Base-by-base conservation (phyloP, 108 stramenopile species). In the Cyclostephanos tholiformis region DNA sequence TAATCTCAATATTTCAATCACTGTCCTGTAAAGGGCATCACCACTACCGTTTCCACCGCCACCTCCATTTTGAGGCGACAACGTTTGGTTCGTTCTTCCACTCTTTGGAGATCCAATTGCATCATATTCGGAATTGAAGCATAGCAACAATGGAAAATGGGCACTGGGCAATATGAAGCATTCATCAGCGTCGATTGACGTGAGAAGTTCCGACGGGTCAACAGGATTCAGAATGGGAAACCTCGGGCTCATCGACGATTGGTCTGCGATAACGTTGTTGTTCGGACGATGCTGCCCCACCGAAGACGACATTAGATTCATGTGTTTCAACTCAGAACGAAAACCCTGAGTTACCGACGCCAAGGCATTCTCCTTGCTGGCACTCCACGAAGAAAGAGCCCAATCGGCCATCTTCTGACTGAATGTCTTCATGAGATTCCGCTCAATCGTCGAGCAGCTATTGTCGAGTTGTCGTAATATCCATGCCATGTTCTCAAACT, bases 131-230 rank as follows among this genome's bases (percentile, higher is more conserved):
- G 76, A 85, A 60, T 94, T 81, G 73, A 94, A 90, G 55, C 89
- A 93, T 10, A 95, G 79, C 25, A 95, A 75, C 19, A 95, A 32
- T 3, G 94, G 91, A 72, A 91, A 93, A 69, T 95, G 94, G 11
- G 94, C 91, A 69, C 91, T 92, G 5, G 94, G 94, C 23, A 95
- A 75, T 36, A 95, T 89, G 67, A 87, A 92, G 65, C 91, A 89
- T 65, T 87, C 91, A 41, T 89, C 75, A 19, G 79, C 57, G 67
- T 90, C 88, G 17, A 93, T 77, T 5, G 84, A 75, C 19, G 82
- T 62, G 16, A 91, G 58, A 19, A 85, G 49, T 69, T 91, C 87
- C 8, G 69, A 50, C 2, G 90, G 75, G 58, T 91, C 85, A 4
- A 95, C 84, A 16, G 94, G 94, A 77, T 93, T 91, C 51, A 90